Conservation (phyloP, 2,329 filamentous ascomycete genomes). For the Aspergillus jensenii region DNA sequence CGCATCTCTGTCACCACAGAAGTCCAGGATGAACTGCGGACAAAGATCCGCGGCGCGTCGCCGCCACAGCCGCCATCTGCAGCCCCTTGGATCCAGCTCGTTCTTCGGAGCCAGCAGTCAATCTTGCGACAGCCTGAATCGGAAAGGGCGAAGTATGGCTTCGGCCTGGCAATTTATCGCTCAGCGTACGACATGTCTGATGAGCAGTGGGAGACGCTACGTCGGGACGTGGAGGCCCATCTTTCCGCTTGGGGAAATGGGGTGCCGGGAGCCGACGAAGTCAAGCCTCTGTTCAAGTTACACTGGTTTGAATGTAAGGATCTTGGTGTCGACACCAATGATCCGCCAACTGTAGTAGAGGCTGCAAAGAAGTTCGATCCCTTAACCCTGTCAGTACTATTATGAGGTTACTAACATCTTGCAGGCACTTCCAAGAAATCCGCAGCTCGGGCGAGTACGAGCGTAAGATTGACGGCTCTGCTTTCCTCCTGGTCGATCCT, state of each 20-base stretch:
- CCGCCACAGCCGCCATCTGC: constrained; percentile 3
- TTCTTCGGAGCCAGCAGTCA: background rate
- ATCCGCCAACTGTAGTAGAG: background rate
- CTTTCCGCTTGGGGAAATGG: constrained; percentile 24
- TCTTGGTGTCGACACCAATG: background rate
- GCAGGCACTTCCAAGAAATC: constrained; percentile 16
- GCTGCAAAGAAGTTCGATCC: background rate
- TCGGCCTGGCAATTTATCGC: constrained; percentile 25
- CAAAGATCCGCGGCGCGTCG: constrained; percentile 12
- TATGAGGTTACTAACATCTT: background rate
- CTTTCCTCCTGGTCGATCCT: constrained; percentile 21
- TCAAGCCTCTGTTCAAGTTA: constrained; percentile 24
- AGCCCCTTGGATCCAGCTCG: constrained; percentile 18
- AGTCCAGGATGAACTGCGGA: constrained; percentile 14
- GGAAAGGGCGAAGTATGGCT: background rate
- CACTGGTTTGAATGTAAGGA: constrained; percentile 26
- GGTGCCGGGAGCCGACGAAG: constrained; percentile 15
- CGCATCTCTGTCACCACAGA: background rate
- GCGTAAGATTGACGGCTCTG: background rate
- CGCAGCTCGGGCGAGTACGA: background rate
- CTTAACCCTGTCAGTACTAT: background rate
- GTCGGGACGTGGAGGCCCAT: constrained; percentile 22
- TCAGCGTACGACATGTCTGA: constrained; percentile 21
- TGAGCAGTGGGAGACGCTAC: constrained; percentile 21
- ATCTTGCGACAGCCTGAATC: background rate